These are phyloP conservation scores for Lipomyces yarrowii DNA, from an alignment of 1,139 yeast genomes.

Conservation along the genomic window DNA sequence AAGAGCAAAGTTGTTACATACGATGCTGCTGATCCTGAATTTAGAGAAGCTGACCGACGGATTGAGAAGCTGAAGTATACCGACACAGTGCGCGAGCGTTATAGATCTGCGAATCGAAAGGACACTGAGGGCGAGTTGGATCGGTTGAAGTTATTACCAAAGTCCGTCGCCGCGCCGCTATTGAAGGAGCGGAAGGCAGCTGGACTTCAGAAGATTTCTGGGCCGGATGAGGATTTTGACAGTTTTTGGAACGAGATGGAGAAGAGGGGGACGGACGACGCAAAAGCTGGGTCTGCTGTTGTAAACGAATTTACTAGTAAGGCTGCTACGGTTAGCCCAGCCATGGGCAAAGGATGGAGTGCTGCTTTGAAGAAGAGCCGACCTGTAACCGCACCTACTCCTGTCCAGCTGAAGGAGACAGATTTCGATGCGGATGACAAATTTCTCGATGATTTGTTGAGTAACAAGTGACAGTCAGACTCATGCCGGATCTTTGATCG, in stretches of 20 bases:
- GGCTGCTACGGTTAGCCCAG: neutral
- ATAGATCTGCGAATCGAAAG: slow-evolving; percentile 9
- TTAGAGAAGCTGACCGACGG: slow-evolving; percentile 20
- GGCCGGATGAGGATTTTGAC: slow-evolving; percentile 16
- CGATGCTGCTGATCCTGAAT: slow-evolving; percentile 20
- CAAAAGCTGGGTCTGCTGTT: neutral
- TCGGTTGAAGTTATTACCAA: slow-evolving; percentile 24
- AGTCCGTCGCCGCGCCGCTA: slow-evolving; percentile 17
- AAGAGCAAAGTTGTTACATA: slow-evolving; percentile 8
- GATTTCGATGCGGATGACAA: slow-evolving; percentile 16
- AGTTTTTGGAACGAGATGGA: slow-evolving; percentile 28
- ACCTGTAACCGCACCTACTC: neutral
- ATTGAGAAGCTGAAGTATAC: slow-evolving; percentile 21
- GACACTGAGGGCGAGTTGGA: slow-evolving; percentile 25
- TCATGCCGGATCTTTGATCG: neutral
- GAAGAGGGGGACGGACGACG: neutral
- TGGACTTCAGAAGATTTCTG: neutral
- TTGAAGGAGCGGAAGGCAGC: slow-evolving; percentile 7
- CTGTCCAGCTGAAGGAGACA: neutral
- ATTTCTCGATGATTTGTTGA: slow-evolving; percentile 23
- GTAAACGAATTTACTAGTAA: neutral
- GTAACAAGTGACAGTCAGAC: neutral
- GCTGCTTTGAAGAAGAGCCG: neutral
- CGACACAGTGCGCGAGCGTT: slow-evolving; percentile 23
- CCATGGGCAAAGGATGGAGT: neutral